Conservation (phyloP, 139 green algal species). For the Penium margaritaceum region DNA sequence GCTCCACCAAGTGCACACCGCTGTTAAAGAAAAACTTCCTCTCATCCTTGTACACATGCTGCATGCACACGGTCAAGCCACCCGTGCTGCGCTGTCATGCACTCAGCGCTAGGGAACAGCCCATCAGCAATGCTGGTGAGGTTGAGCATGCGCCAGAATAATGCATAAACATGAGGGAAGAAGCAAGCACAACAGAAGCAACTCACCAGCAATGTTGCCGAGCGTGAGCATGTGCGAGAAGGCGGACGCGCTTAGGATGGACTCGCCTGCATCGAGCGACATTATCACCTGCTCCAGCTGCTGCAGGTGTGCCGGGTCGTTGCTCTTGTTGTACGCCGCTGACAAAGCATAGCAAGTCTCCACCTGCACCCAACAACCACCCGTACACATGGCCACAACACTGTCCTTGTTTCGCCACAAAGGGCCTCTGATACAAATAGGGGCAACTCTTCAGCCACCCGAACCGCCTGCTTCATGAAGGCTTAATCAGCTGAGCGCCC, state of each 20-base stretch:
- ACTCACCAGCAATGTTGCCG: slow-evolving; percentile 31
- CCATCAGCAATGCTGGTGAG: background rate
- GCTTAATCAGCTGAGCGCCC: background rate
- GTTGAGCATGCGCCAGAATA: background rate
- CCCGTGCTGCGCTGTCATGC: no score
- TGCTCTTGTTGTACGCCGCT: slow-evolving; percentile 24
- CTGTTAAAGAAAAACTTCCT: background rate
- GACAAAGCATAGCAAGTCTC: slow-evolving; percentile 33
- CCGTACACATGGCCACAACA: background rate
- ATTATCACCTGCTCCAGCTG: slow-evolving; percentile 41
- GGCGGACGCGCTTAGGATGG: slow-evolving; percentile 36
- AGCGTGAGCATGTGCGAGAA: slow-evolving; percentile 47
- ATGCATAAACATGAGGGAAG: background rate
- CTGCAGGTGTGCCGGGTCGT: slow-evolving; percentile 14
- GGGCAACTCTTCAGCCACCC: background rate
- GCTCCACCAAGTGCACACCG: background rate
- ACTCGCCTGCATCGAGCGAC: slow-evolving; percentile 18
- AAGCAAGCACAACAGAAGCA: background rate
- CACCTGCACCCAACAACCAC: slow-evolving; percentile 13
- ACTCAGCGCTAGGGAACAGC: no score
- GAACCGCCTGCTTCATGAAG: background rate
- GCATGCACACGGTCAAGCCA: no score
- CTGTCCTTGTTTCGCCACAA: background rate
- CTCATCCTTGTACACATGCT: background rate
- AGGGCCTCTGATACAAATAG: background rate